Evolutionary conservation across 2,329 filamentous ascomycete species (phyloP).

Genomic region (Pseudogymnoascus sp.): DNA sequence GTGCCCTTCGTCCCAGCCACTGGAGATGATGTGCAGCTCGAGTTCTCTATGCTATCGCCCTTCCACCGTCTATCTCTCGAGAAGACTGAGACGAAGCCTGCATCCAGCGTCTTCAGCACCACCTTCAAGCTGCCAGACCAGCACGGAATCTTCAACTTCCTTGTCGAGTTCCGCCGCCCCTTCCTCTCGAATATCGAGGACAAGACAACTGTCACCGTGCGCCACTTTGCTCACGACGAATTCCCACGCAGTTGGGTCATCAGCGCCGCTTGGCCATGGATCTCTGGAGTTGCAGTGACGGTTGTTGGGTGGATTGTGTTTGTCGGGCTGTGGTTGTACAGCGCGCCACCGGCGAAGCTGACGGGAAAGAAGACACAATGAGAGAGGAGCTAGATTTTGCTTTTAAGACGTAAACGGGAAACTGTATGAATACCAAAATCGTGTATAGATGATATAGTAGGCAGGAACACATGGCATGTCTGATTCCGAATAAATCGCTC

Average conservation of each 20-base stretch:
- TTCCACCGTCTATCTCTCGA: conserved; percentile 80
- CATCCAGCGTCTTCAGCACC: conserved; percentile 64
- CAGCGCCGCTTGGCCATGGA: conserved; percentile 88
- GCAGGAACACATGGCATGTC: conserved; percentile 7
- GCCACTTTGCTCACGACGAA: conserved; percentile 96
- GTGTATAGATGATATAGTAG: conserved; percentile 9
- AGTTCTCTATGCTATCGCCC: conserved; percentile 97
- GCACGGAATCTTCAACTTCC: conserved; percentile 98
- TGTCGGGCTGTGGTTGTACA: conserved; percentile 80
- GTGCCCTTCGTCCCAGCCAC: conserved; percentile 62
- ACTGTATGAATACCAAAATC: conserved; percentile 15
- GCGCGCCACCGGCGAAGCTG: conserved; percentile 41
- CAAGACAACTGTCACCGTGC: conserved; percentile 88
- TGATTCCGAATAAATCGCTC: conserved; percentile 1
- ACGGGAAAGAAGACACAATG: conserved; percentile 35
- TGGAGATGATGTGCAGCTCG: conserved; percentile 75
- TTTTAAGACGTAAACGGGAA: background rate
- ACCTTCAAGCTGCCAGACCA: conserved; percentile 86
- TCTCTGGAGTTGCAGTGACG: conserved; percentile 77
- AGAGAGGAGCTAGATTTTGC: conserved; percentile 12
- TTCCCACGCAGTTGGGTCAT: conserved; percentile 89
- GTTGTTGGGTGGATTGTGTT: conserved; percentile 78
- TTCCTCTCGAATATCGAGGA: conserved; percentile 86
- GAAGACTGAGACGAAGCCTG: conserved; percentile 47
- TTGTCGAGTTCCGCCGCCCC: conserved; percentile 91